Conservation (phyloP, 106 monocot species). For the Cymbidium sinense region DNA sequence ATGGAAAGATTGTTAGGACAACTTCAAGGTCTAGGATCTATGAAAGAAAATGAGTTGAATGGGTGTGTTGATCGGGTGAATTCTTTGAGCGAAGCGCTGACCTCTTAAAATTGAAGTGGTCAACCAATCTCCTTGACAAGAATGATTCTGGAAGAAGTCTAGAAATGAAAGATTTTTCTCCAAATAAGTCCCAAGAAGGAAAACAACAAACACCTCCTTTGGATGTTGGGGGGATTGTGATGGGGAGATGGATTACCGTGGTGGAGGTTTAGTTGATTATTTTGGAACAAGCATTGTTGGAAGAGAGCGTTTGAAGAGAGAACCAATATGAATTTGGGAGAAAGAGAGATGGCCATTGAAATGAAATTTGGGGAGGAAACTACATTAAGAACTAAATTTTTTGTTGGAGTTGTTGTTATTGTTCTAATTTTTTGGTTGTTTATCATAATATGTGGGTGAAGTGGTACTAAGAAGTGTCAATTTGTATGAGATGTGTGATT, state of each 20-base stretch:
- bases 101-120: constrained; percentile 73
- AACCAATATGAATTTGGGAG: not conserved
- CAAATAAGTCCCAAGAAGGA: not conserved
- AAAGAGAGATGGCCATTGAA: not conserved
- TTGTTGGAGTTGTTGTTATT: no score
- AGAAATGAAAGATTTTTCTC: constrained; percentile 10
- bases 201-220: not conserved
- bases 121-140: constrained; percentile 38
- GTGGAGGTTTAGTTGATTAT: constrained; percentile 9
- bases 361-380: not conserved
- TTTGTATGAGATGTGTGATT: no score
- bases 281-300: not conserved
- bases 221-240: not conserved
- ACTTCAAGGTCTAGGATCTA: constrained; percentile 27
- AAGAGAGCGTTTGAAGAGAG: constrained; percentile 19
- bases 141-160: constrained; percentile 6
- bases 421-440: no score
- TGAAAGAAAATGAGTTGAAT: constrained; percentile 21
- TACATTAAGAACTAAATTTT: not conserved
- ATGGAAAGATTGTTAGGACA: constrained; percentile 39
- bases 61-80: constrained; percentile 29
- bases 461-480: no score
- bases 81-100: constrained; percentile 81
- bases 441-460: no score
- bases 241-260: not conserved